A percentile compares a stretch with the other conserved stretches of the same genome.
Evolutionary conservation across 352 stramenopile genomes (phyloP).

Genomic region (Globisporangium megalacanthum): DNA sequence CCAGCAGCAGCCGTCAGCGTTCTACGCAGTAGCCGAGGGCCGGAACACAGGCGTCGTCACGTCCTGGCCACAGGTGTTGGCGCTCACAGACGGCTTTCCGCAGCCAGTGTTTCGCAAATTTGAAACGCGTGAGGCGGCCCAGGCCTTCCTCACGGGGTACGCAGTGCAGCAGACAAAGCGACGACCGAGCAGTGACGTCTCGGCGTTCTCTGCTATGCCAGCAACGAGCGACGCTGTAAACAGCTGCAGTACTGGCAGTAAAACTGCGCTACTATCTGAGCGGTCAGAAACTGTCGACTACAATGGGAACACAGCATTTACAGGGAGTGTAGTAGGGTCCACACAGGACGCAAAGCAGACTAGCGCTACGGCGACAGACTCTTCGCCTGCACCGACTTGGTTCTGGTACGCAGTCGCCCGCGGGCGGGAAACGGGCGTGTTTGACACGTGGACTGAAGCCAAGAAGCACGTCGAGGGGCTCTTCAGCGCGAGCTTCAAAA

Average conservation of each 20-base stretch:
- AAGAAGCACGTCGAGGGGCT: conserved; percentile 51
- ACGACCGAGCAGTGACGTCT: no score
- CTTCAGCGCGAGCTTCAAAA: conserved; percentile 50
- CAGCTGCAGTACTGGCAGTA: no score
- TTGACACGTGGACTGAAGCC: conserved; percentile 43
- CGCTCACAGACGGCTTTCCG: conserved; percentile 19
- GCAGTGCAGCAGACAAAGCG: not conserved
- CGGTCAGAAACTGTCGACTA: no score
- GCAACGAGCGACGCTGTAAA: no score
- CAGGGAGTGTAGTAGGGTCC: no score
- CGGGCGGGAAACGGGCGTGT: conserved; percentile 45
- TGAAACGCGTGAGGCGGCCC: conserved; percentile 16
- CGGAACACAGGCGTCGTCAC: conserved; percentile 31
- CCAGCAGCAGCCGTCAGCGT: conserved; percentile 3
- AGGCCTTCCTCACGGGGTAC: conserved; percentile 17
- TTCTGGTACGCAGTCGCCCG: conserved; percentile 56
- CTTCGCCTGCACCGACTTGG: no score
- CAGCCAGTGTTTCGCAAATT: conserved; percentile 28
- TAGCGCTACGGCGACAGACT: no score
- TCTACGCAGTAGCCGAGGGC: conserved; percentile 33
- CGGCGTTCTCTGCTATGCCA: no score
- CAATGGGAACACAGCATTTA: no score
- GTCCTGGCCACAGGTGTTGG: conserved; percentile 25
- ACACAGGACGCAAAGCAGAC: no score
- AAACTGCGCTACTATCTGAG: no score